phyloP scores from a whole-genome alignment of 2,329 filamentous ascomycete genomes.

The Ophiostoma montium region DNA sequence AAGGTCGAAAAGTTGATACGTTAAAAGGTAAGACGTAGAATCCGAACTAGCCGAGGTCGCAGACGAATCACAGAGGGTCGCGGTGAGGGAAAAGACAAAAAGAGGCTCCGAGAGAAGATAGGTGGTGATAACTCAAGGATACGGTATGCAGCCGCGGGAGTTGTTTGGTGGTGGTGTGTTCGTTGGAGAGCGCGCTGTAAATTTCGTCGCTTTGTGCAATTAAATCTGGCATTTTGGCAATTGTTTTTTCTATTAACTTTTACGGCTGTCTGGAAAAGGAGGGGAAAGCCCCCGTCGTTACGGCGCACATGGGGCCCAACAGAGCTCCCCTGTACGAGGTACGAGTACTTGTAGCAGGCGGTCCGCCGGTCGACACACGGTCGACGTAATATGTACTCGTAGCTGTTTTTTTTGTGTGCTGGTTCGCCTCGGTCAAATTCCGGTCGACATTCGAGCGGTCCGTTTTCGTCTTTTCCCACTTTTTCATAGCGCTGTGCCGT shows the following conservation, averaged over 20 bases:
- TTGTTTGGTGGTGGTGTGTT: not conserved
- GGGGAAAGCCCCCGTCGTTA: not conserved
- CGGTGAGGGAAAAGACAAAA: not conserved
- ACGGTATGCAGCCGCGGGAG: not conserved
- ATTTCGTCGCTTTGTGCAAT: not conserved
- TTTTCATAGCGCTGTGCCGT: not conserved
- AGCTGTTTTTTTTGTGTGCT: not conserved
- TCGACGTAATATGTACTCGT: constrained; percentile 3
- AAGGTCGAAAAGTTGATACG: no score
- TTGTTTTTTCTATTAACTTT: not conserved
- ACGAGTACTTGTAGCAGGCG: not conserved
- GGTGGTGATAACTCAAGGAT: not conserved
- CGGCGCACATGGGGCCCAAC: not conserved
- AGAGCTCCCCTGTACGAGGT: not conserved
- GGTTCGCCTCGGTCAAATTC: constrained; percentile 6
- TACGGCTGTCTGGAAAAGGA: not conserved
- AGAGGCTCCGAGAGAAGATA: not conserved
- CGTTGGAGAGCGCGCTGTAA: not conserved
- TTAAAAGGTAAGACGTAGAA: not conserved
- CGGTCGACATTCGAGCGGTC: constrained; percentile 7
- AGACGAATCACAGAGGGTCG: not conserved
- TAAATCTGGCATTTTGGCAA: not conserved
- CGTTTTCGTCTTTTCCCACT: constrained; percentile 5
- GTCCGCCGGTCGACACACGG: no score
- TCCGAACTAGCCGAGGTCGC: not conserved